A percentile compares a stretch with the other conserved stretches of the same genome.
phyloP scores from a whole-genome alignment of 306 rosid genomes.

The Begonia peltatifolia region DNA sequence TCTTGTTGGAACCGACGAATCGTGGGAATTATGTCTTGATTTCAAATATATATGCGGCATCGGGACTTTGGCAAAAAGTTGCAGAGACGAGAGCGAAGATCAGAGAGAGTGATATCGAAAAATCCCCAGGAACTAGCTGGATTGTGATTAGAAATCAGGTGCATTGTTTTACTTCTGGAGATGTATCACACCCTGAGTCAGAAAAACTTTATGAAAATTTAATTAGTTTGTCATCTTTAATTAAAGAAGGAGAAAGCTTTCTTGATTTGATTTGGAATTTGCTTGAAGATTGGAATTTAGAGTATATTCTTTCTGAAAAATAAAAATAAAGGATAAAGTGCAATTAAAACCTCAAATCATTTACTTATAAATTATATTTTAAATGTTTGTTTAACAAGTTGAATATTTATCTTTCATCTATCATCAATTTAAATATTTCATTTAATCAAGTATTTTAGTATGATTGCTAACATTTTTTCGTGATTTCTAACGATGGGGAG shows the following conservation, averaged over 20 bases:
- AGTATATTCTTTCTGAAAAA: slow-evolving; percentile 6
- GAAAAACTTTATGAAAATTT: slow-evolving; percentile 21
- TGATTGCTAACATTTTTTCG: too few relatives aligned
- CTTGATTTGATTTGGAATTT: slow-evolving; percentile 11
- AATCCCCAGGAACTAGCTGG: slow-evolving; percentile 33
- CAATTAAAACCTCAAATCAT: too few relatives aligned
- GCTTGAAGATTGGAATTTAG: slow-evolving; percentile 1
- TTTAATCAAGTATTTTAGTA: too few relatives aligned
- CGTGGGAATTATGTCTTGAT: slow-evolving; percentile 29
- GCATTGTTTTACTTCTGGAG: slow-evolving; percentile 21
- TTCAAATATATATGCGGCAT: slow-evolving; percentile 34
- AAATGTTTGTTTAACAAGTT: too few relatives aligned
- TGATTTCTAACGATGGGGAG: too few relatives aligned
- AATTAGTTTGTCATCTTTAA: slow-evolving; percentile 16
- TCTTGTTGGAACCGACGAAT: slow-evolving; percentile 31
- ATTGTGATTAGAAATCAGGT: slow-evolving; percentile 21
- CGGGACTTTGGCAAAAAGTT: slow-evolving; percentile 27
- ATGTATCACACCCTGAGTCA: slow-evolving; percentile 22
- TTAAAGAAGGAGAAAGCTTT: slow-evolving; percentile 19
- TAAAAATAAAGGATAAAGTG: too few relatives aligned
- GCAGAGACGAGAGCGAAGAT: slow-evolving; percentile 20
- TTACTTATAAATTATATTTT: too few relatives aligned
- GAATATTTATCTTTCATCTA: too few relatives aligned
- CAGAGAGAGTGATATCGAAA: slow-evolving; percentile 21
- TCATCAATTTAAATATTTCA: too few relatives aligned